Evolutionary conservation across 768 basidiomycete species (phyloP), one percentile per base, ranked within the genome.

Genomic region (Amanita rubescens): DNA sequence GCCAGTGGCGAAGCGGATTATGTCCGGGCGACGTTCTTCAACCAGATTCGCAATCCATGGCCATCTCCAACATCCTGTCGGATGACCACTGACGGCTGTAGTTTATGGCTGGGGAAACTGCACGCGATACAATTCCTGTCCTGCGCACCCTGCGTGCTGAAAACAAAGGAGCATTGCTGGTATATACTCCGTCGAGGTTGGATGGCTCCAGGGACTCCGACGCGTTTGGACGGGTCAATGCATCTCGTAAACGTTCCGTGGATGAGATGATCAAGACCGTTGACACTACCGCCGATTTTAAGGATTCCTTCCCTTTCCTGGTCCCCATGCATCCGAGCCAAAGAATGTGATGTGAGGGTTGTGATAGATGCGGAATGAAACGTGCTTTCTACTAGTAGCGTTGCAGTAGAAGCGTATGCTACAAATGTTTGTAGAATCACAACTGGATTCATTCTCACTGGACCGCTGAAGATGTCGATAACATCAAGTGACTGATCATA

Each of bases 61-160:
- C n/a, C n/a, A n/a, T n/a, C n/a, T 34, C 10, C 24, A 24, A 17
- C 59, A 25, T 34, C 12, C 30, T 52, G 35, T 35, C n/a, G 38
- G 46, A 34, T 32, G 14, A 10, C 22, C 19, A 17, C 47, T 45
- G 22, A 59, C 43, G 24, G 11, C 24, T 44, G 12, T 49, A 92
- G 85, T 97, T 95, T 59, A 92, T 94, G 1, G 92, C 92, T 0
- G 93, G 89, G 3, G 92, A 94, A 55, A 85, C 85, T 0, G 87
- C 85, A 0, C 75, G 78, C 34, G 82, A 77, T 15, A 79, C 85
- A 6, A 58, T 88, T 3, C 84, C 89, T 1, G 64, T 88, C 0
- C 76, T 96, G 38, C 70, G 74, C 37, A 62, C 67, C 11, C 73
- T 94, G 22, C 79, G 92, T 15, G 66, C 67, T 9, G 77, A 78